These are phyloP conservation scores for Xylaria telfairii DNA, from an alignment of 495 filamentous ascomycete species.

Conservation along the genomic window DNA sequence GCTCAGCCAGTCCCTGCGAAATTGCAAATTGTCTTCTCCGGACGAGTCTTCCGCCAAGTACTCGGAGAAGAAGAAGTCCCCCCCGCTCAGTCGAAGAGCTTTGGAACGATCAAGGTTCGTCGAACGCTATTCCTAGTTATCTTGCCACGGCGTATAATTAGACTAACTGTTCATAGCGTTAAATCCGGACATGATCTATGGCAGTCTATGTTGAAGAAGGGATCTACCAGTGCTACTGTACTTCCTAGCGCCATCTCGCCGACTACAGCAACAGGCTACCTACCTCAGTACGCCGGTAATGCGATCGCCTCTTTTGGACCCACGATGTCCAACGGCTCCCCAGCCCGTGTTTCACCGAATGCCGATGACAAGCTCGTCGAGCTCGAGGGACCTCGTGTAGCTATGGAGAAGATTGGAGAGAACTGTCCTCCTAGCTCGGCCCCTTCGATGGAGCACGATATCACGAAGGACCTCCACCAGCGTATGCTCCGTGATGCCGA, in stretches of 20 bases:
- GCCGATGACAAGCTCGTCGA: constrained; percentile 36
- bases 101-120: constrained; percentile 40
- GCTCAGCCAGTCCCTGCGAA: background rate
- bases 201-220: constrained; percentile 52
- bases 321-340: constrained; percentile 36
- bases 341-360: constrained; percentile 32
- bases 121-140: background rate
- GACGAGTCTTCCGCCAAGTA: constrained; percentile 2
- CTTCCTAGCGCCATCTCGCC: constrained; percentile 51
- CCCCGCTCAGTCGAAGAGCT: constrained; percentile 20
- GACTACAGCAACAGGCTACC: constrained; percentile 52
- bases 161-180: constrained; percentile 31
- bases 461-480: constrained; percentile 34
- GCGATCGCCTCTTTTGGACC: constrained; percentile 52
- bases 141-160: background rate
- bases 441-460: constrained; percentile 36
- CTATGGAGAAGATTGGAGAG: constrained; percentile 47
- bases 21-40: constrained; percentile 10
- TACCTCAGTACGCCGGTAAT: constrained; percentile 53
- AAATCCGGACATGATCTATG: constrained; percentile 44
- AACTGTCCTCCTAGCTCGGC: constrained; percentile 47
- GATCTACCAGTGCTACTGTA: constrained; percentile 42
- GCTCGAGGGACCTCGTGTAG: constrained; percentile 31
- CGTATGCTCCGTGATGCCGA: constrained; percentile 39
- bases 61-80: constrained; percentile 19